Base-by-base conservation (phyloP, 2,329 filamentous ascomycete genomes). In the Raffaelea albimanens region DNA sequence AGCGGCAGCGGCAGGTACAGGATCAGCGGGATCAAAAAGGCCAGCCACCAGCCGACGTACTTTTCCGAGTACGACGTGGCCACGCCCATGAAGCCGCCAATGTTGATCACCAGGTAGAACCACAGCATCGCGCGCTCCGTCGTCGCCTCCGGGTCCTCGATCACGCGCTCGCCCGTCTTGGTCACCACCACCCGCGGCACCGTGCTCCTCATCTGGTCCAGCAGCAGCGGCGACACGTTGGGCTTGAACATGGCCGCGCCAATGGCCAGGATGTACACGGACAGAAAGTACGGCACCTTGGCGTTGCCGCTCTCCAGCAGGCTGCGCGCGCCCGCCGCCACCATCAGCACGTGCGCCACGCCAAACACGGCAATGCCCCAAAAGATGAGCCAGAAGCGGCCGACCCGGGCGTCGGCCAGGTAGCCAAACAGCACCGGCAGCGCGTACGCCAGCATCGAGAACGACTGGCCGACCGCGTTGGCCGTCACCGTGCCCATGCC, bases 181-280 rank as follows among this genome's bases (percentile, higher is more conserved):
- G 66, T 64, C 2, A 70, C 73, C 54, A 76, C 69, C 47, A 86
- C 71, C 44, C 71, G 73, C 53, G 80, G 73, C 51, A 70, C 74
- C 4, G 69, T 72, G 49, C 79, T 75, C 31, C 69, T 71, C 61
- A 83, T 82, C 63, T 87, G 83, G 57, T 87, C 83, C 19, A 82
- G 82, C 48, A 87, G 76, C 18, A 87, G 67, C 0, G 83, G 81
- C 0, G 82, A 80, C 40, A 90, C 84, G 59, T 90, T 90, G 53
- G 82, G 78, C 70, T 90, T 91, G 76, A 90, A 88, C 58, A 86
- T 83, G 52, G 85, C 85, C 1, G 84, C 87, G 40, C 85, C 85
- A 25, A 87, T 63, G 54, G 71, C 71, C 36, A 75, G 52, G 22
- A 61, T 64, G 54, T 73, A 74, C 46, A 74, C 64, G 4, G 82